Conservation (phyloP, 2,329 filamentous ascomycete species). For the Botrytis galanthina region DNA sequence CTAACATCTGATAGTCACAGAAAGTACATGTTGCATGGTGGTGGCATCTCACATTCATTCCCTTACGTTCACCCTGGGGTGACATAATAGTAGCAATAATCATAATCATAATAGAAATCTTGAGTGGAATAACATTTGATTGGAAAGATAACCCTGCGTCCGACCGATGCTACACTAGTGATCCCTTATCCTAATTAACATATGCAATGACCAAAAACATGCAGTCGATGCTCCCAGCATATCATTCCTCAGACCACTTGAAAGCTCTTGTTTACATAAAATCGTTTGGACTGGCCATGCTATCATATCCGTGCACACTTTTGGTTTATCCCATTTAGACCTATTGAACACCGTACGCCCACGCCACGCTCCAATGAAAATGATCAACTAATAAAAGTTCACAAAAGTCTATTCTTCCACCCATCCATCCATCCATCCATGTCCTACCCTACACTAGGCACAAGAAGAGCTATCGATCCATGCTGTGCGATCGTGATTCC, state of each 20-base stretch:
- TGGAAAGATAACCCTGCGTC: not conserved
- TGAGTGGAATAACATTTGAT: not conserved
- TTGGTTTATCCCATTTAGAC: not conserved
- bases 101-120: not conserved
- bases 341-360: conserved; percentile 2
- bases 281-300: not conserved
- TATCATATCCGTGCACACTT: not conserved
- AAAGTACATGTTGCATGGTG: not conserved
- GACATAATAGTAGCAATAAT: not conserved
- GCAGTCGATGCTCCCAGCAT: not conserved
- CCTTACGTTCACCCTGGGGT: not conserved
- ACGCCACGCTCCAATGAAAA: conserved; percentile 5
- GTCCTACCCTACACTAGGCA: not conserved
- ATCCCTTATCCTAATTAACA: not conserved
- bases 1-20: not conserved
- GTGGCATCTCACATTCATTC: not conserved
- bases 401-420: not conserved
- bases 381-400: not conserved
- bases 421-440: not conserved
- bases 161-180: not conserved
- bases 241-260: not conserved
- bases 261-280: not conserved
- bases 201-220: not conserved
- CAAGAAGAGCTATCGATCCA: not conserved
- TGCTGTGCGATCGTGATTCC: too few species aligned